Evolutionary conservation across 2,329 filamentous ascomycete genomes (phyloP), one percentile per base, ranked within the genome.

Genomic region (Clarireedia hainanense): DNA sequence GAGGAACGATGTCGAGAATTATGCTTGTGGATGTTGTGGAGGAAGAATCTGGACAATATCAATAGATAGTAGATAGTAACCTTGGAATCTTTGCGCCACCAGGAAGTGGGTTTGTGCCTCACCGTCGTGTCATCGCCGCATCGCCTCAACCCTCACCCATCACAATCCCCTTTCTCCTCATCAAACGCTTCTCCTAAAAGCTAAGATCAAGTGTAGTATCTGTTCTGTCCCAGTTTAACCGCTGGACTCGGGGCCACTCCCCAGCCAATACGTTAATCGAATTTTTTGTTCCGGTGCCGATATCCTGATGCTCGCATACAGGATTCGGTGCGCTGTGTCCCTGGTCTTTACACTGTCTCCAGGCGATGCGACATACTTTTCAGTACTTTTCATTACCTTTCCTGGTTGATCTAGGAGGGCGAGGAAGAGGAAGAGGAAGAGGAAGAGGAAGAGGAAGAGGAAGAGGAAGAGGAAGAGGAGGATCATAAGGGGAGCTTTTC

Each of bases 181-280:
- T 57, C 50, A 47, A 65, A 65, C 57, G 77, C 74, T 78, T 78
- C 76, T 72, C 73, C 74, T 72, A 73, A 74, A 74, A 73, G 71
- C 71, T 71, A 69, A 66, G 69, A 81, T 81, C 78, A 79, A 80
- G 74, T 80, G 78, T 81, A 81, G 79, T 82, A 83, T 81, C 78
- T 81, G 78, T 83, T 84, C 80, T 84, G 82, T 55, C 80, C 81
- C 78, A 83, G 80, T 81, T 82, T 83, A 81, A 82, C 80, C 77
- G 76, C 79, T 82, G 78, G 79, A 43, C 36, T 50, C 23, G 36
- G 43, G 30, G 30, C 4, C 30, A 12, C 30, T 34, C 30, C 30
- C 30, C 30, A 14, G 30, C 3, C 30, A 34, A 17, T 1, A n/a
- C 5, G 39, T 42, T 42, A 20, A 42, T 20, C 39, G 9, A 20